These are phyloP conservation scores for Spergularia azorica DNA, from an alignment of 179 eudicot species.

Conservation along the genomic window DNA sequence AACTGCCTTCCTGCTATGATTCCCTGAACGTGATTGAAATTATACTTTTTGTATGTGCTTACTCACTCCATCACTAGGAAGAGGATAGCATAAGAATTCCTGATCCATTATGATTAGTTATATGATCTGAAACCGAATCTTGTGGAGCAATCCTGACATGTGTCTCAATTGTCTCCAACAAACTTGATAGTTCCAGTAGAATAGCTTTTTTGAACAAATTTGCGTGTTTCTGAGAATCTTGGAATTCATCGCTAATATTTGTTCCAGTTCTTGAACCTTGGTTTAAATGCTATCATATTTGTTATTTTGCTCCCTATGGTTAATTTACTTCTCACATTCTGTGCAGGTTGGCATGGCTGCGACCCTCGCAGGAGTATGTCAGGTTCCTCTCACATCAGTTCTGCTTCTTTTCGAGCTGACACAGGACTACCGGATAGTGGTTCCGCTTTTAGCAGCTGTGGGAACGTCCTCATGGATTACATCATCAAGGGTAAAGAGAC, in stretches of 20 bases:
- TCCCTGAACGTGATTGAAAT: neutral
- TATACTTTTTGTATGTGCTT: neutral
- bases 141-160: neutral
- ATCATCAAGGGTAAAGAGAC: slow-evolving; percentile 59
- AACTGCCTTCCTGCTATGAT: neutral
- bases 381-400: slow-evolving; percentile 96
- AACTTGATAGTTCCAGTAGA: neutral
- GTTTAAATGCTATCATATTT: slow-evolving; percentile 3
- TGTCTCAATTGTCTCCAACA: neutral
- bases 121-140: slow-evolving; percentile 10
- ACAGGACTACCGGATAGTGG: slow-evolving; percentile 91
- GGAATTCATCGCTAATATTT: neutral
- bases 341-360: slow-evolving; percentile 99
- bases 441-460: slow-evolving; percentile 96
- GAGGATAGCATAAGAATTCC: neutral
- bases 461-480: slow-evolving; percentile 92
- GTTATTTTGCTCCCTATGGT: slow-evolving; percentile 2
- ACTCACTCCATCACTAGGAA: neutral
- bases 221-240: too few relatives aligned
- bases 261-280: neutral
- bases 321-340: slow-evolving; percentile 15
- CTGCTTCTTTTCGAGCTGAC: slow-evolving; percentile 93
- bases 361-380: slow-evolving; percentile 98
- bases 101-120: neutral
- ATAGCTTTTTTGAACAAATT: neutral